These are phyloP conservation scores for Brachypodium distachyon DNA, from an alignment of 202 grass and related monocot species.

Conservation along the genomic window DNA sequence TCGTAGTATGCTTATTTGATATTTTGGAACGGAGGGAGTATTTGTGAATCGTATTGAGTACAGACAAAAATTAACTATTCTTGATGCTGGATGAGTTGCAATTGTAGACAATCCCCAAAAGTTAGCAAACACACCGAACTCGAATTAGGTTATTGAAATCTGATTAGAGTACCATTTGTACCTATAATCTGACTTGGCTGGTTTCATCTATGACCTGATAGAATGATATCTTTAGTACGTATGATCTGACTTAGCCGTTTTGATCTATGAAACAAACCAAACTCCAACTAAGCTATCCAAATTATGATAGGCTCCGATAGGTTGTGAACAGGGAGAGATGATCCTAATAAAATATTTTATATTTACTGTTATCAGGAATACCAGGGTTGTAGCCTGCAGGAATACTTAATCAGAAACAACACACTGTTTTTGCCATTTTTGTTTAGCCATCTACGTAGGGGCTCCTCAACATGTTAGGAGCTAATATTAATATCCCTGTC, in stretches of 20 bases:
- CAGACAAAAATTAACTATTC: background rate
- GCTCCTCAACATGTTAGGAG: background rate
- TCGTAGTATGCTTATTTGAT: no score
- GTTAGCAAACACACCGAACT: background rate
- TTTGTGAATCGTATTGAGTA: background rate
- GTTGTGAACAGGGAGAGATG: no score
- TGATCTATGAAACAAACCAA: background rate
- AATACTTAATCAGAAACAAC: background rate
- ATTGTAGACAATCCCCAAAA: background rate
- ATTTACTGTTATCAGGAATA: background rate
- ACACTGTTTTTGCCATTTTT: background rate
- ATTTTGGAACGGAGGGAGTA: no score
- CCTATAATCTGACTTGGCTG: no score
- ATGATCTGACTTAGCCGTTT: background rate
- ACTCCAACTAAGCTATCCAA: background rate
- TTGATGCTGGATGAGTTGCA: background rate
- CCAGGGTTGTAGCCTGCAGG: background rate
- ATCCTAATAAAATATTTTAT: no score
- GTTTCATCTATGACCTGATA: background rate
- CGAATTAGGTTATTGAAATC: no score
- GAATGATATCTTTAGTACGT: background rate
- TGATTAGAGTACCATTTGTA: no score
- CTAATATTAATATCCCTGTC: background rate
- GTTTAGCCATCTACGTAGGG: background rate
- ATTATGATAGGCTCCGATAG: background rate